Evolutionary conservation across 2,329 filamentous ascomycete genomes (phyloP).

Genomic region (Celoporthe dispersa): DNA sequence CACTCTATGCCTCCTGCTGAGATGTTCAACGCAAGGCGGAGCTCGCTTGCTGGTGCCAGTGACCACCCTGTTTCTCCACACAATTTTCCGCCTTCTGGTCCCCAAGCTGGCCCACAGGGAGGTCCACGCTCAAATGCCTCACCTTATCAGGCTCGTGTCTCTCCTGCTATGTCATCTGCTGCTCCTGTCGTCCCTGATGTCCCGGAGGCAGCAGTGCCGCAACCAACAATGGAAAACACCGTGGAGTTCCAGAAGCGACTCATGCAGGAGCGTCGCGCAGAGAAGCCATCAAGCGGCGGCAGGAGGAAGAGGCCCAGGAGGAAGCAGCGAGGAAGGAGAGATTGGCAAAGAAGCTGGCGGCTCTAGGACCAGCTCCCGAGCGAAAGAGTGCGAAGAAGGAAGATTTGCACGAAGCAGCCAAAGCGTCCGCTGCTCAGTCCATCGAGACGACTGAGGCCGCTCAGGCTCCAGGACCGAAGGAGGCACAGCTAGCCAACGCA

Average conservation of each 20-base stretch:
- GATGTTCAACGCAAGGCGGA: constrained; percentile 48
- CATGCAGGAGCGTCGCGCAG: constrained; percentile 73
- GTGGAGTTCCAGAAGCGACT: constrained; percentile 69
- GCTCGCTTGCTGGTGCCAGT: constrained; percentile 54
- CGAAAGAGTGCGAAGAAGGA: constrained; percentile 62
- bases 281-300: constrained; percentile 69
- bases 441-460: constrained; percentile 26
- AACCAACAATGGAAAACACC: constrained; percentile 54
- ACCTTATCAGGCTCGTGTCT: constrained; percentile 48
- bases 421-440: constrained; percentile 37
- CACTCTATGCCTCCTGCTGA: constrained; percentile 48
- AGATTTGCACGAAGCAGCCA: constrained; percentile 46
- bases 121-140: constrained; percentile 39
- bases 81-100: constrained; percentile 45
- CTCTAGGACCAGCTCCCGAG: constrained; percentile 68
- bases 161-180: constrained; percentile 49
- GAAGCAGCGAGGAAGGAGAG: constrained; percentile 74
- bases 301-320: constrained; percentile 72
- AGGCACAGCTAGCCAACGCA: constrained; percentile 33
- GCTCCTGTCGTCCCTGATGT: constrained; percentile 40
- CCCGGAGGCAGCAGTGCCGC: constrained; percentile 37
- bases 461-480: constrained; percentile 22
- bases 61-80: constrained; percentile 57
- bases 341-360: constrained; percentile 73
- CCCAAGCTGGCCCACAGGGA: constrained; percentile 38